Evolutionary conservation across 148 eudicot species (phyloP), one percentile per base, ranked within the genome.

Genomic region (Polygonum maritimum): DNA sequence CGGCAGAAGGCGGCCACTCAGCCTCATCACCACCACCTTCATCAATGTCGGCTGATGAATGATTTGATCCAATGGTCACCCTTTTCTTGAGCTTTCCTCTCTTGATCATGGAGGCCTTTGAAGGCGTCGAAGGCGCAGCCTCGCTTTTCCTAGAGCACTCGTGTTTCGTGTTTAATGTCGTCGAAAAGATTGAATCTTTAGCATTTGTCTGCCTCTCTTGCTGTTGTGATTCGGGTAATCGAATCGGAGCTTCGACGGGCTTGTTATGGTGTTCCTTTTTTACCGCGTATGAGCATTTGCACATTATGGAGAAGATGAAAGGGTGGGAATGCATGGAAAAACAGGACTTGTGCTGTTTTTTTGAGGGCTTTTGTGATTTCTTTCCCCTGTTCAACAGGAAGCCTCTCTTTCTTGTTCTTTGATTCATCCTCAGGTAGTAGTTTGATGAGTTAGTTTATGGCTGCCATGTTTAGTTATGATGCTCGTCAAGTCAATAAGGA

Each of bases 1-100:
- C 94, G 38, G 86, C 82, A 77, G 81, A 83, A 1, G 79, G 79
- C 0, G 85, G 90, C 90, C 87, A 83, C 44, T 78, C 85, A 14
- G 86, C 36, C 33, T 82, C 89, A 63, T 79, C 85, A 41, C 71
- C 80, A 67, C 77, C 86, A 41, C 49, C 39, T 26, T 38, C 38
- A 26, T 19, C 76, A 22, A 36, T 33, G 5, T 49, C 65, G 2
- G 11, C 16, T 10, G 85, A 78, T 4, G 87, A 77, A 45, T 79
- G 78, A 10, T 35, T 51, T 72, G 85, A 82, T 13, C 85, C 84
- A 69, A 83, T 83, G 21, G 80, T 85, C 4, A 85, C 85, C 48
- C 85, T 81, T 9, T 85, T 75, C 71, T 82, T 82, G 4, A 85
- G 79, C 82, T 85, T 85, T 4, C 85, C 84, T 40, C 77, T 75